Percentiles rank a stretch among this genome's conserved stretches.
Evolutionary conservation across 1,139 yeast species (phyloP).

Genomic region (Lodderomyces margitis): DNA sequence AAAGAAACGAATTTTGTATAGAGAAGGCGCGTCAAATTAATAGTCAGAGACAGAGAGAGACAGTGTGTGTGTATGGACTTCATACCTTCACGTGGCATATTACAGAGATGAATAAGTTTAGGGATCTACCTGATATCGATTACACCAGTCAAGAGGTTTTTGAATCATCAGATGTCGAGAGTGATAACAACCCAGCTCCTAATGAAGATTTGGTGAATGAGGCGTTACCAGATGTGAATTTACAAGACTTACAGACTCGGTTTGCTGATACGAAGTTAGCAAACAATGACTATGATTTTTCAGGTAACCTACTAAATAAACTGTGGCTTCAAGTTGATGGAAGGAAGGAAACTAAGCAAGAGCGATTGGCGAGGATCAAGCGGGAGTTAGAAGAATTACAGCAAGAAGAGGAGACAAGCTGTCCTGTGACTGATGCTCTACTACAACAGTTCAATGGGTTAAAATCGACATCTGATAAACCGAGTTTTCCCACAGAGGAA

Average conservation of each 20-base stretch:
- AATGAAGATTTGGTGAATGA: background rate
- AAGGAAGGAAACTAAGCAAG: constrained; percentile 38
- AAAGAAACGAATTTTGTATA: background rate
- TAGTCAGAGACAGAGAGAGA: no score
- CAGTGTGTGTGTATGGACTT: no score
- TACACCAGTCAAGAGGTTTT: constrained; percentile 35
- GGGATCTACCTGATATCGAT: constrained; percentile 30
- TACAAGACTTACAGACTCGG: background rate
- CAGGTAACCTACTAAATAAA: constrained; percentile 31
- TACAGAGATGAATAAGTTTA: constrained; percentile 19
- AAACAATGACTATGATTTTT: constrained; percentile 30
- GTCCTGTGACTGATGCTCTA: background rate
- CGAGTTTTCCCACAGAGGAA: background rate
- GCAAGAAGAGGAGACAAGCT: background rate
- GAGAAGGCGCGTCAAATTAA: background rate
- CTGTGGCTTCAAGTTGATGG: constrained; percentile 26
- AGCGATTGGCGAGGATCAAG: constrained; percentile 44
- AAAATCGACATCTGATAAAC: background rate
- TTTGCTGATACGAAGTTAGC: constrained; percentile 5
- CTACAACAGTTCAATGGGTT: background rate
- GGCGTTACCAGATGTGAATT: background rate
- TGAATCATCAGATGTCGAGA: constrained; percentile 52
- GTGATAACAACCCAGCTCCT: background rate
- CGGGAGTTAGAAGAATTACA: constrained; percentile 40
- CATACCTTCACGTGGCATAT: no score